Evolutionary conservation across 345 rosid genomes (phyloP).

Genomic region (Bruguiera gymnorhiza): DNA sequence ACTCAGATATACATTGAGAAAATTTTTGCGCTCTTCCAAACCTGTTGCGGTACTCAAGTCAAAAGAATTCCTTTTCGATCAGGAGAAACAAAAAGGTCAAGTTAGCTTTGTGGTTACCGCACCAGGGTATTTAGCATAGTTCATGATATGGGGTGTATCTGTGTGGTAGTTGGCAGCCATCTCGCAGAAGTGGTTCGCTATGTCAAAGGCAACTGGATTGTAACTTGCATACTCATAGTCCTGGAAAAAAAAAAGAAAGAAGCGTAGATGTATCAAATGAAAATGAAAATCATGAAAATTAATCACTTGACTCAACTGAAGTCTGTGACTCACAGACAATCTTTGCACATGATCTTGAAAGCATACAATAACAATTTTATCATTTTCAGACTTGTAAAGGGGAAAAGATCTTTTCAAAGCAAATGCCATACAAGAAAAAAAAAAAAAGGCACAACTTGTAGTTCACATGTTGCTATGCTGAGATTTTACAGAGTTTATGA

Average conservation of each 20-base stretch:
- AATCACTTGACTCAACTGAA: neutral
- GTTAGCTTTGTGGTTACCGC: neutral
- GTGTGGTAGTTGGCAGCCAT: constrained; percentile 33
- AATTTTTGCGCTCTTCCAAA: constrained; percentile 64
- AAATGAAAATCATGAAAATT: constrained; percentile 2
- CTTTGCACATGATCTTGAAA: too few relatives aligned
- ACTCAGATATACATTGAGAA: constrained; percentile 54
- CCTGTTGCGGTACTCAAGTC: constrained; percentile 33
- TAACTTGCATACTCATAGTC: constrained; percentile 37
- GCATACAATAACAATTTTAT: too few relatives aligned
- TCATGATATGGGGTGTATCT: constrained; percentile 29
- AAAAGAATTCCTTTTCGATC: neutral
- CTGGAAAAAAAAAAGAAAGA: constrained; percentile 12
- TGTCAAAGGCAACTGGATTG: constrained; percentile 32
- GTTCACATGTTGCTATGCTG: too few relatives aligned
- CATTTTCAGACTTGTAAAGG: too few relatives aligned
- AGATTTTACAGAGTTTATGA: too few relatives aligned
- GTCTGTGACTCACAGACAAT: too few relatives aligned
- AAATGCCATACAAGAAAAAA: too few relatives aligned
- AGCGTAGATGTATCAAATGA: neutral
- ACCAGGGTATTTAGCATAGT: constrained; percentile 34
- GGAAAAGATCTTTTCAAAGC: too few relatives aligned
- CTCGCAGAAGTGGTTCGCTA: constrained; percentile 39
- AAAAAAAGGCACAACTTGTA: too few relatives aligned
- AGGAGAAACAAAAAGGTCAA: neutral